Evolutionary conservation across 129 eudicot genomes (phyloP).

Genomic region (Helichrysum umbraculigerum): DNA sequence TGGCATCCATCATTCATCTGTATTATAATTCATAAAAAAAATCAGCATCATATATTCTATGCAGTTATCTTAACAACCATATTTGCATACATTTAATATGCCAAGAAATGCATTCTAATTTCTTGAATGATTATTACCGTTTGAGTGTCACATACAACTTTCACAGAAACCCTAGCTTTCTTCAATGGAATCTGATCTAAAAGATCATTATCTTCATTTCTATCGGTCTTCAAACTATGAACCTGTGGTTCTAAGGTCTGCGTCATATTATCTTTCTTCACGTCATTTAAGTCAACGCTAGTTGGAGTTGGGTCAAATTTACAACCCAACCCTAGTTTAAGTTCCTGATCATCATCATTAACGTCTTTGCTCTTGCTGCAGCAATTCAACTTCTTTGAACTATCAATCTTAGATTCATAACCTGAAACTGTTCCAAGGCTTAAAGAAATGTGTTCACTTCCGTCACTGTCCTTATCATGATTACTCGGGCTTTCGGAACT

Average conservation of each 20-base stretch:
- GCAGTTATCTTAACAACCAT: not conserved
- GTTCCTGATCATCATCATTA: constrained; percentile 44
- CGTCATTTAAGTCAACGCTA: constrained; percentile 17
- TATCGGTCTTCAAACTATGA: constrained; percentile 27
- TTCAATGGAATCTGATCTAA: constrained; percentile 60
- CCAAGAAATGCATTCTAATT: not conserved
- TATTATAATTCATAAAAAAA: constrained; percentile 20
- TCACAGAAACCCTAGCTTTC: constrained; percentile 84
- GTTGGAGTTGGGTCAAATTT: constrained; percentile 29
- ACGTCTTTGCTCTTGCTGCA: constrained; percentile 15
- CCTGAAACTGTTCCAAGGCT: constrained; percentile 59
- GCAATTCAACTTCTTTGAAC: constrained; percentile 24
- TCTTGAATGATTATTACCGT: constrained; percentile 47
- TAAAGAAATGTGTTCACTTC: constrained; percentile 48
- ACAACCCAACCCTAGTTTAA: constrained; percentile 54
- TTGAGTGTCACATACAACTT: constrained; percentile 63
- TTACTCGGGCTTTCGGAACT: constrained; percentile 2
- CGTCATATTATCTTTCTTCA: constrained; percentile 35
- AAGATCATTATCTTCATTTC: constrained; percentile 46
- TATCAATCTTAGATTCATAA: constrained; percentile 12
- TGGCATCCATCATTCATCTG: constrained; percentile 93
- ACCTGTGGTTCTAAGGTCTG: constrained; percentile 27
- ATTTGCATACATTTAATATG: not conserved
- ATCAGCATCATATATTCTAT: constrained; percentile 10
- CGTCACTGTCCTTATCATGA: constrained; percentile 25